phyloP scores from a whole-genome alignment of 2,329 filamentous ascomycete genomes.

The Allantophomopsis cytisporea region DNA sequence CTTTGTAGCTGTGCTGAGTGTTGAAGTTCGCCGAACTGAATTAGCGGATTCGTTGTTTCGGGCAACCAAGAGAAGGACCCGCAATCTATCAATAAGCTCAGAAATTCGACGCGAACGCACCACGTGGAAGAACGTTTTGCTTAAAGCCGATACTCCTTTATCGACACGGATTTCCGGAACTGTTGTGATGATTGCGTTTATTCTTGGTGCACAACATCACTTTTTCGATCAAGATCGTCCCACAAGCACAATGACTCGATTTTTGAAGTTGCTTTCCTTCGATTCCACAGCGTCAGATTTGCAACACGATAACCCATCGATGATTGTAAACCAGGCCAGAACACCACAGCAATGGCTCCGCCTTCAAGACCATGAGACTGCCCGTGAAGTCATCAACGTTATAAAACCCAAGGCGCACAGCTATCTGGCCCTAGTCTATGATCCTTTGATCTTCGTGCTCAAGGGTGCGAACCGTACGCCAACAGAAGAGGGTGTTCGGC shows the following conservation, averaged over 20 bases:
- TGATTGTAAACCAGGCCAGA: slow-evolving; percentile 58
- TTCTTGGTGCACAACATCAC: slow-evolving; percentile 64
- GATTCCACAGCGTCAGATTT: slow-evolving; percentile 12
- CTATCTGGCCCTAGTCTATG: slow-evolving; percentile 61
- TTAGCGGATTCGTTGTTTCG: slow-evolving; percentile 54
- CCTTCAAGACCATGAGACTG: slow-evolving; percentile 68
- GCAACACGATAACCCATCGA: slow-evolving; percentile 27
- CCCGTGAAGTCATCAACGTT: slow-evolving; percentile 61
- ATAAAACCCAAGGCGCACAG: slow-evolving; percentile 59
- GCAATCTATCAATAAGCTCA: too few relatives aligned
- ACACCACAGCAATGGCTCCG: slow-evolving; percentile 67
- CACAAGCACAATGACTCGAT: slow-evolving; percentile 19
- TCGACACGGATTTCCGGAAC: slow-evolving; percentile 66
- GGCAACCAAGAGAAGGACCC: slow-evolving; percentile 19
- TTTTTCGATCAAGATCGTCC: slow-evolving; percentile 51
- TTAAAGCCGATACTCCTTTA: slow-evolving; percentile 26
- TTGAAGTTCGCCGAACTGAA: slow-evolving; percentile 66
- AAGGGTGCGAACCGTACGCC: slow-evolving; percentile 53
- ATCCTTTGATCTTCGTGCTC: slow-evolving; percentile 60
- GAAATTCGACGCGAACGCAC: slow-evolving; percentile 17
- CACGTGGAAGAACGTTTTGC: background rate
- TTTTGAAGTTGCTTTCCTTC: slow-evolving; percentile 16
- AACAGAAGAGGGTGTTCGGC: slow-evolving; percentile 25
- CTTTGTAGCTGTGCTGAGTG: slow-evolving; percentile 65
- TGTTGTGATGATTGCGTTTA: slow-evolving; percentile 57